Evolutionary conservation across 306 rosid genomes (phyloP).

Genomic region (Macrotyloma uniflorum): DNA sequence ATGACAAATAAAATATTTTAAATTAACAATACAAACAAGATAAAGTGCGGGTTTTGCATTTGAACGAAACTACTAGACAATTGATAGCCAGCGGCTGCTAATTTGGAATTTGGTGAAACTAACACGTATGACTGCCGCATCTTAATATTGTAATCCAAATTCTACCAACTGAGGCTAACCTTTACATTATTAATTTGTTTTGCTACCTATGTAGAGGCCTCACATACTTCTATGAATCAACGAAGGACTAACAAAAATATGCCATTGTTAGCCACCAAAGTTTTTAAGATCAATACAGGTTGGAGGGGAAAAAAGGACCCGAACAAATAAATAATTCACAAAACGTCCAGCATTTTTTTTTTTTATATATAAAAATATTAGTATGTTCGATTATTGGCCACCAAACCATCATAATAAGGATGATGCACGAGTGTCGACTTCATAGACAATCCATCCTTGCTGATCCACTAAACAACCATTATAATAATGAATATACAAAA

Average conservation of each 20-base stretch:
- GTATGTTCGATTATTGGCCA: conserved; percentile 32
- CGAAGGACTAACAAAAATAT: neutral
- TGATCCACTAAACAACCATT: conserved; percentile 46
- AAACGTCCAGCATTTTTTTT: neutral
- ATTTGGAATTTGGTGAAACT: no score
- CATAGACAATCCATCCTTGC: conserved; percentile 46
- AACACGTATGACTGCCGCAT: conserved; percentile 43
- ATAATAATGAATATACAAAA: conserved; percentile 31
- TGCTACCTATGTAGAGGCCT: conserved; percentile 23
- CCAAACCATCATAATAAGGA: conserved; percentile 37
- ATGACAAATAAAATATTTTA: no score
- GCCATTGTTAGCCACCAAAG: neutral
- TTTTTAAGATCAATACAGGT: neutral
- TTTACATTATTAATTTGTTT: neutral
- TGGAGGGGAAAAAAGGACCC: neutral
- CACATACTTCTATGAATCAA: conserved; percentile 30
- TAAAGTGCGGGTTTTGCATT: no score
- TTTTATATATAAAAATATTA: neutral
- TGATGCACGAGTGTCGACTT: conserved; percentile 49
- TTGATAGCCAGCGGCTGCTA: no score
- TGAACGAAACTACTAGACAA: no score
- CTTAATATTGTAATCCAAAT: conserved; percentile 6
- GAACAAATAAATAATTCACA: neutral
- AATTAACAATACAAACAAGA: no score
- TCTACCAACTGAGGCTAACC: neutral